A percentile compares a stretch with the other conserved stretches of the same genome.
These are phyloP conservation scores for Schizonepeta tenuifolia DNA, from an alignment of 257 asterid species.

Conservation along the genomic window DNA sequence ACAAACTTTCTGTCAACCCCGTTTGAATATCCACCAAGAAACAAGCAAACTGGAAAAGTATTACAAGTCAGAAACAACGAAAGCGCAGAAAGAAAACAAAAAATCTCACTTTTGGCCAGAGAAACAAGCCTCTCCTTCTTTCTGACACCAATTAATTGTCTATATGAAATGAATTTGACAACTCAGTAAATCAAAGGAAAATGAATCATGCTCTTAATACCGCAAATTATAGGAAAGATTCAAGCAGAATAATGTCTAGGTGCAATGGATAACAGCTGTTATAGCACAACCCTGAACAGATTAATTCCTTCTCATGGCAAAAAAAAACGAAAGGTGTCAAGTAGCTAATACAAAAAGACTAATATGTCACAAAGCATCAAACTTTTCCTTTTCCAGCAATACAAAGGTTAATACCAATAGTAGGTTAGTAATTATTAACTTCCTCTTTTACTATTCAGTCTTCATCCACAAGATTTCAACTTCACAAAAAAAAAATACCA, in stretches of 20 bases:
- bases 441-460: background rate
- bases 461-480: conserved; percentile 7
- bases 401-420: background rate
- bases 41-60: conserved; percentile 28
- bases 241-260: conserved; percentile 4
- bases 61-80: conserved; percentile 28
- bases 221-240: background rate
- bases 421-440: background rate
- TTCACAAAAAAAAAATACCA: background rate
- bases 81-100: background rate
- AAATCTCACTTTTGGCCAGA: conserved; percentile 10
- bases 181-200: conserved; percentile 10
- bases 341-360: background rate
- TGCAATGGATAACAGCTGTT: conserved; percentile 3
- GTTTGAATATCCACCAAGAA: conserved; percentile 35
- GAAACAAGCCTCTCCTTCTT: background rate
- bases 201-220: background rate
- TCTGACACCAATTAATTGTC: background rate
- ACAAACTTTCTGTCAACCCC: conserved; percentile 46
- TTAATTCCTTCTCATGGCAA: background rate
- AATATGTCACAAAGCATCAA: background rate
- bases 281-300: background rate
- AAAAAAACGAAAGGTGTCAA: background rate
- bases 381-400: background rate
- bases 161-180: background rate